phyloP scores from a whole-genome alignment of 2,329 filamentous ascomycete species.

The Chaetomiaceae sp. region DNA sequence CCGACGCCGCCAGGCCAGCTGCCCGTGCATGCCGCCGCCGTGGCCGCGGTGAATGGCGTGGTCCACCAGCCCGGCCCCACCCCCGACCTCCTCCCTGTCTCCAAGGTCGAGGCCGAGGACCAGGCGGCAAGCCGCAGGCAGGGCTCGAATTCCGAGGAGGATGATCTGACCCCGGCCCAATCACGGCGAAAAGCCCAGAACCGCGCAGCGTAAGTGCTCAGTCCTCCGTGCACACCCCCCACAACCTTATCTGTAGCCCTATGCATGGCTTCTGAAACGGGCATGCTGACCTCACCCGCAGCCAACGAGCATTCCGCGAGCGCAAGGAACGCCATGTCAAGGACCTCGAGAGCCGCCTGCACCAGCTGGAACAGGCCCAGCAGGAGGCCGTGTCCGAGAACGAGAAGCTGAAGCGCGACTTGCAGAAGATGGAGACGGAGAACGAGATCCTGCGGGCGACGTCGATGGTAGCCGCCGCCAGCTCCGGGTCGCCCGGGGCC shows the following conservation, averaged over 20 bases:
- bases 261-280: not conserved
- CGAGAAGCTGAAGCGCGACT: slow-evolving; percentile 75
- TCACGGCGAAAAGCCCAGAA: slow-evolving; percentile 59
- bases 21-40: slow-evolving; percentile 26
- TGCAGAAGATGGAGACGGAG: slow-evolving; percentile 81
- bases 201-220: slow-evolving; percentile 52
- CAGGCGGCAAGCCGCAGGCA: slow-evolving; percentile 30
- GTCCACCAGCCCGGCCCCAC: slow-evolving; percentile 20
- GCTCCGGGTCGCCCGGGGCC: slow-evolving; percentile 39
- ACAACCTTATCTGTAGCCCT: not conserved
- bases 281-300: slow-evolving; percentile 35
- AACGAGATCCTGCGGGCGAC: slow-evolving; percentile 90
- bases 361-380: slow-evolving; percentile 68
- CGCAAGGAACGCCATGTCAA: slow-evolving; percentile 89
- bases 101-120: slow-evolving; percentile 38
- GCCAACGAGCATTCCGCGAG: slow-evolving; percentile 93
- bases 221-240: not conserved
- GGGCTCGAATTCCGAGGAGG: slow-evolving; percentile 53
- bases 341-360: slow-evolving; percentile 84
- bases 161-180: slow-evolving; percentile 53
- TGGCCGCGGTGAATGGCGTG: slow-evolving; percentile 24
- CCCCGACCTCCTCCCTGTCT: slow-evolving; percentile 33
- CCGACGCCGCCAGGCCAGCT: slow-evolving; percentile 48
- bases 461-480: slow-evolving; percentile 40
- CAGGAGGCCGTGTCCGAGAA: slow-evolving; percentile 74